Evolutionary conservation across 2,329 filamentous ascomycete species (phyloP), one percentile per base, ranked within the genome.

Genomic region (Fusarium hainanense): DNA sequence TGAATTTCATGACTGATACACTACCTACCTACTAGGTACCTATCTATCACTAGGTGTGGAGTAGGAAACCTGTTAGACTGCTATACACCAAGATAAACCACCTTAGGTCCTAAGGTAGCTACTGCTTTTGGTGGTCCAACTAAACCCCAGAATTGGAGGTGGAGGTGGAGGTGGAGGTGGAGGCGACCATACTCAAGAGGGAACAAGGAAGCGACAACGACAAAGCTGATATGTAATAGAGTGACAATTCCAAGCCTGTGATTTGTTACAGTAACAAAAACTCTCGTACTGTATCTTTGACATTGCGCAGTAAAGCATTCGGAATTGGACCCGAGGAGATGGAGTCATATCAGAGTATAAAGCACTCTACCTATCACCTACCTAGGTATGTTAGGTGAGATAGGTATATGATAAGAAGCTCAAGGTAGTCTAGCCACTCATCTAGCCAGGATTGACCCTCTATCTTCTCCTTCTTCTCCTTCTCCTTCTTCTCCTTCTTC

Each of bases 351-450:
- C 57, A 25, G 58, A 63, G 50, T 56, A 37, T 18, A 11, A 37
- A 37, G 34, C 34, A 67, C 46, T 40, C 27, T 23, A 44, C 46
- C 63, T 44, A 28, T 44, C 46, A 50, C 52, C 13, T 32, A 32
- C 30, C 13, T 7, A 32, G 30, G 13, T 32, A 32, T 28, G 27
- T 28, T 28, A 28, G 27, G 27, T 28, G 14, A 34, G 32, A 18
- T 18, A 34, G 16, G 16, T 18, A n/a, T n/a, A 44, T 65, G 67
- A 74, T 74, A 74, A 73, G 71, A 67, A 57, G 41, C 43, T 58
- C 34, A 49, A 37, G 34, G 34, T 37, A 37, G 52, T 41, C 51
- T 34, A 51, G 46, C 40, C 27, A 42, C 42, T 49, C 37, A 20
- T 68, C 25, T 27, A 20, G 23, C 34, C 34, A 16, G 18, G 8